These are phyloP conservation scores for Pyrus hybrid DNA, from an alignment of 331 rosid genomes.

Conservation along the genomic window DNA sequence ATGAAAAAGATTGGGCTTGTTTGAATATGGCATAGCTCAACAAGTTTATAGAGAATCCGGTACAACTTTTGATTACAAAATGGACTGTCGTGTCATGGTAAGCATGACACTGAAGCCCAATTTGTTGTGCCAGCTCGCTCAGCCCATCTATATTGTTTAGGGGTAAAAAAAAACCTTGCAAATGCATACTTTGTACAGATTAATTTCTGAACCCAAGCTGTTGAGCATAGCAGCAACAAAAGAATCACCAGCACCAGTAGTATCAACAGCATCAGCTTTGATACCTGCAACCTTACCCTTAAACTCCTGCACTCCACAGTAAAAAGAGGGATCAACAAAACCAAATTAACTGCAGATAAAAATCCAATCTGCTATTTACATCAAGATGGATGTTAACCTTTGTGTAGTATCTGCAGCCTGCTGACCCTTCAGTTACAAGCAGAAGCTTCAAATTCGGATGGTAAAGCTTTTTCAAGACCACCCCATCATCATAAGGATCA, in stretches of 20 bases:
- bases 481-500: slow-evolving; percentile 65
- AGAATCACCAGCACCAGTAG: slow-evolving; percentile 85
- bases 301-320: slow-evolving; percentile 32
- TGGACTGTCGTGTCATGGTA: background rate
- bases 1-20: background rate
- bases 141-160: background rate
- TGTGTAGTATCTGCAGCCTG: slow-evolving; percentile 84
- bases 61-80: background rate
- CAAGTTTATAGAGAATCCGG: background rate
- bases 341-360: background rate
- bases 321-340: background rate
- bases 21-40: background rate
- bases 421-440: slow-evolving; percentile 70
- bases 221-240: slow-evolving; percentile 63
- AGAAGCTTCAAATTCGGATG: slow-evolving; percentile 75
- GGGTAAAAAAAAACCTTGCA: background rate
- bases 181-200: slow-evolving; percentile 38
- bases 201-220: slow-evolving; percentile 47
- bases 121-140: background rate
- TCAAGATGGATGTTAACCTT: slow-evolving; percentile 31
- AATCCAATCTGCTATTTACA: background rate
- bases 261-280: slow-evolving; percentile 51
- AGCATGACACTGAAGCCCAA: background rate
- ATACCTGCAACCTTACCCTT: slow-evolving; percentile 61
- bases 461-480: slow-evolving; percentile 68